Evolutionary conservation across 176 grass and related monocot species (phyloP).

Genomic region (Oryza australiensis): DNA sequence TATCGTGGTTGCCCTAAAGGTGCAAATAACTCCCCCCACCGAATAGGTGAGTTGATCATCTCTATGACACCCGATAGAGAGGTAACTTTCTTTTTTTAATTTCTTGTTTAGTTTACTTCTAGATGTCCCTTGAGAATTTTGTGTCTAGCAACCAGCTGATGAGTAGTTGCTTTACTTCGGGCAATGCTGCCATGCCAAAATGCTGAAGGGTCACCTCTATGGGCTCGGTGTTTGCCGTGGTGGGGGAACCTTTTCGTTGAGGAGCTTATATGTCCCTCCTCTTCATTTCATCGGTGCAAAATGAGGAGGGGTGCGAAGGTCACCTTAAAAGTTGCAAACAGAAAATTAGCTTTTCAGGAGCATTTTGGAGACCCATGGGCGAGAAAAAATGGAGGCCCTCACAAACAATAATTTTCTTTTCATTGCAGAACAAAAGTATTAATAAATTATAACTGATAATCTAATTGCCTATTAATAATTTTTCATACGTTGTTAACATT

Average conservation of each 20-base stretch:
- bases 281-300: slow-evolving; percentile 41
- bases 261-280: slow-evolving; percentile 38
- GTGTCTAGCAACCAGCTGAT: neutral
- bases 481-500: too few relatives aligned
- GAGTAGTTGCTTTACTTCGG: neutral
- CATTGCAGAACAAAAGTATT: too few relatives aligned
- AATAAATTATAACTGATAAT: too few relatives aligned
- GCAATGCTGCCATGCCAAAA: neutral
- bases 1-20: too few relatives aligned
- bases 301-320: neutral
- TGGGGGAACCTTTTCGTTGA: neutral
- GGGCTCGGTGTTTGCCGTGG: too few relatives aligned
- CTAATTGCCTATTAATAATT: too few relatives aligned
- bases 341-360: slow-evolving; percentile 28
- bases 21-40: too few relatives aligned
- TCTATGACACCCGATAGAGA: neutral
- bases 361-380: neutral
- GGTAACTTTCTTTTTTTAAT: too few relatives aligned
- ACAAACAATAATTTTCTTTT: too few relatives aligned
- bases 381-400: too few relatives aligned
- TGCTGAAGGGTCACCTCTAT: neutral
- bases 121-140: slow-evolving; percentile 31
- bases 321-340: too few relatives aligned
- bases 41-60: neutral
- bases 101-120: neutral